Evolutionary conservation across 179 eudicot species (phyloP), one percentile per base, ranked within the genome.

Genomic region (Drosera spatulata): DNA sequence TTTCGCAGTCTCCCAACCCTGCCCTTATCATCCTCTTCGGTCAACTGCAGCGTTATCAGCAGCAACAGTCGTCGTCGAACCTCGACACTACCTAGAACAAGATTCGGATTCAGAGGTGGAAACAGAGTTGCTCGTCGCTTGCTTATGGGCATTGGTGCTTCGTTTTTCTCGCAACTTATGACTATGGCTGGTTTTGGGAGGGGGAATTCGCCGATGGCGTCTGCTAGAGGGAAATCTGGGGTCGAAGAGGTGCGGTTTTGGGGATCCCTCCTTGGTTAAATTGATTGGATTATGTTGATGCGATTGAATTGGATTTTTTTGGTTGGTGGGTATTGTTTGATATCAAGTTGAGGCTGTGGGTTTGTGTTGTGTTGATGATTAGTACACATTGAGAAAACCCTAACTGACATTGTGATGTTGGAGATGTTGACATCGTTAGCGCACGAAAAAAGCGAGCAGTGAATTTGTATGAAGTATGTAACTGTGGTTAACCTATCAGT

Each of bases 111-210:
- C 14, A 43, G 44, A 55, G 9, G 44, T 65, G 14, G 76, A n/a
- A 61, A 43, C 49, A 61, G 76, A 55, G 45, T 63, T 7, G 59
- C 69, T 53, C 84, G 89, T 64, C 81, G 94, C 41, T 42, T 83
- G 41, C 75, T 84, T 54, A 69, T 91, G 56, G 86, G 84, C 7
- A 37, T 88, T 61, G 95, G 97, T 49, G 76, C 73, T 50, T 70
- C 86, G 6, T 72, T 88, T 68, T 82, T 82, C 88, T 70, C 69
- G 61, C 94, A 87, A 49, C 73, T 90, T 58, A 63, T 73, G 77
- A 73, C 60, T 63, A 81, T 87, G 82, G 73, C 85, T 62, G 82
- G 73, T 9, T 38, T 60, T 41, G 58, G 62, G 54, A 74, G 66
- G 55, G 71, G 75, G 51, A 78, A 88, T 46, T 78, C 58, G 37